Base-by-base conservation (phyloP, 2,329 filamentous ascomycete genomes). In the Nectriaceae sp. region DNA sequence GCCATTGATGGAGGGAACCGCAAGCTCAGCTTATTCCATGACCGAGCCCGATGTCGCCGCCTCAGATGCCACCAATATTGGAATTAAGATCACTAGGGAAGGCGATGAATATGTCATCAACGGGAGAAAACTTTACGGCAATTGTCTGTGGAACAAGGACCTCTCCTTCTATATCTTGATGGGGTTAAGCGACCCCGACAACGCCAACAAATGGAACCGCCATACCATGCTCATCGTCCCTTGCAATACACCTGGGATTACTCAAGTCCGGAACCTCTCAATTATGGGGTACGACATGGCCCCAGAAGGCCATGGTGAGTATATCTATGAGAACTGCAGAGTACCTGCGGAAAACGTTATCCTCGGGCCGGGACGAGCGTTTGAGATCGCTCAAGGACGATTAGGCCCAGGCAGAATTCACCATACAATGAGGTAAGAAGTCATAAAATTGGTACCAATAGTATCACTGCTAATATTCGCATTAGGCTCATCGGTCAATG, bases 121-220 rank as follows among this genome's bases (percentile, higher is more conserved):
- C 65, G 91, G 91, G 50, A 56, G 91, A 83, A 96, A 96, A 88
- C 96, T 92, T 89, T 97, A 91, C 90, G 92, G 88, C 33, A 93
- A 88, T 53, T 92, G 91, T 55, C 89, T 90, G 26, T 92, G 91
- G 51, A 91, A 96, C 72, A 87, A 87, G 54, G 82, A 90, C 63
- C 96, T 92, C 76, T 81, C 88, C 69, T 78, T 96, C 68, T 96
- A 95, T 73, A 85, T 97, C 53, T 89, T 95, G 56, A 94, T 97
- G 87, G 92, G 89, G 71, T 94, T 95, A 75, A 85, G 82, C 15
- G 87, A 93, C 65, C 78, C 87, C 40, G 75, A 75, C 57, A 86
- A 93, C 75, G 71, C 78, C 44, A 84, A 89, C 69, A 74, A 83
- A 22, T 94, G 96, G 80, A 83, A 82, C 67, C 90, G 95, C 63